Conservation (phyloP, 257 asterid species). For the Gentiana dahurica region DNA sequence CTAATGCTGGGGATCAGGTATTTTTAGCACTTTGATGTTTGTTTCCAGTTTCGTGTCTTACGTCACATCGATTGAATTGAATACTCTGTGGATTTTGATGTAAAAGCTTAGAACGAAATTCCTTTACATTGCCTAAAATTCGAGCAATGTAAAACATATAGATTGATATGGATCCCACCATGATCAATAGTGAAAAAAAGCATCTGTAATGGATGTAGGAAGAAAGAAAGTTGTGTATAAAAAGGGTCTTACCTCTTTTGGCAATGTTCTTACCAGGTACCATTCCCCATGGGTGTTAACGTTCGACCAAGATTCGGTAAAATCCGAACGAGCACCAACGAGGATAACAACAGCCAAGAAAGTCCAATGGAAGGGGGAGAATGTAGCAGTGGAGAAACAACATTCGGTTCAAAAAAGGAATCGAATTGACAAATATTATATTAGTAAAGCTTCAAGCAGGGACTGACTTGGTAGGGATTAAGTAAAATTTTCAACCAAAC, state of each 20-base stretch:
- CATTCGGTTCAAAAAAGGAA: conserved; percentile 59
- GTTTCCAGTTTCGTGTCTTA: too few species aligned
- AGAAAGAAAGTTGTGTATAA: not conserved
- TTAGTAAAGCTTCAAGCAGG: conserved; percentile 21
- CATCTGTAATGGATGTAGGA: too few species aligned
- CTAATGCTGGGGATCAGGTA: conserved; percentile 99
- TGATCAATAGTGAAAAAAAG: too few species aligned
- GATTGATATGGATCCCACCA: too few species aligned
- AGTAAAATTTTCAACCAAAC: not conserved
- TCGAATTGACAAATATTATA: conserved; percentile 44
- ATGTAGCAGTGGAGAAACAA: conserved; percentile 43
- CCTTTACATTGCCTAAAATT: too few species aligned
- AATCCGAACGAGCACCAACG: conserved; percentile 42
- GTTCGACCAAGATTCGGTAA: conserved; percentile 69
- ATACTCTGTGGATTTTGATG: too few species aligned
- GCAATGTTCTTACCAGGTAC: conserved; percentile 48
- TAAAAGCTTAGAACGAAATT: too few species aligned
- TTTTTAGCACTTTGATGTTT: not conserved
- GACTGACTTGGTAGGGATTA: conserved; percentile 55
- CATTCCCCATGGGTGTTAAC: conserved; percentile 93
- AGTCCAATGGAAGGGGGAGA: conserved; percentile 40
- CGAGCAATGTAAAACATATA: too few species aligned
- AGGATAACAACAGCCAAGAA: conserved; percentile 55
- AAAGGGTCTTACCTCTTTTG: not conserved
- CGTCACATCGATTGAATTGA: too few species aligned